These are phyloP conservation scores for Pyrus bretschneideri DNA, from an alignment of 306 rosid genomes.

Conservation along the genomic window DNA sequence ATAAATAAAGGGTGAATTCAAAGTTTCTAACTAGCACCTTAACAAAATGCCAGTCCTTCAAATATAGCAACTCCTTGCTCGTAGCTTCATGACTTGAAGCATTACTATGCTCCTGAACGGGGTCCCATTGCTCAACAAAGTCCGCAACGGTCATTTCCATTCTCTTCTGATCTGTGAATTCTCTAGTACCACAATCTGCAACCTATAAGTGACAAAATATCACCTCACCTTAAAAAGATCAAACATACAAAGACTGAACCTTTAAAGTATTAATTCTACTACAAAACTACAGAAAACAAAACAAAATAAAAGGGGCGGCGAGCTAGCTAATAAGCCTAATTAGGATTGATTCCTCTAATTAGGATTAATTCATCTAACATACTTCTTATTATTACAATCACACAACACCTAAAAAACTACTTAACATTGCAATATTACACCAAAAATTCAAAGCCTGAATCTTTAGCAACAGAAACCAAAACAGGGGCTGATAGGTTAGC, in stretches of 20 bases:
- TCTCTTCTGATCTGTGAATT: slow-evolving; percentile 84
- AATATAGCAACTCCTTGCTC: slow-evolving; percentile 46
- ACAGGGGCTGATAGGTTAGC: background rate
- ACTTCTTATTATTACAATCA: background rate
- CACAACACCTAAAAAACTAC: background rate
- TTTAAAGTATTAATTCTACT: background rate
- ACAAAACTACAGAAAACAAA: background rate
- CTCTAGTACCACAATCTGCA: slow-evolving; percentile 75
- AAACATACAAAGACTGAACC: background rate
- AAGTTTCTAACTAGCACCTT: slow-evolving; percentile 42
- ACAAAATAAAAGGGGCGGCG: background rate
- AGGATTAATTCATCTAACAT: background rate
- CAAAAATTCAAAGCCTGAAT: background rate
- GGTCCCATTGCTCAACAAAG: slow-evolving; percentile 46
- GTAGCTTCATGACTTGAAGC: slow-evolving; percentile 14
- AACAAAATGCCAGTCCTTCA: slow-evolving; percentile 99
- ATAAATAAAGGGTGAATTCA: background rate
- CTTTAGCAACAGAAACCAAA: background rate
- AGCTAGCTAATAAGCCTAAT: background rate
- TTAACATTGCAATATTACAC: too few species aligned
- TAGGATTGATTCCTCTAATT: background rate
- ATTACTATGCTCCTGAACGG: slow-evolving; percentile 17
- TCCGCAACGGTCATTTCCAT: slow-evolving; percentile 66
- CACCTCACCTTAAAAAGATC: background rate
- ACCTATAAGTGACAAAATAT: slow-evolving; percentile 12